These are phyloP conservation scores for Phaeophleospora eucalypticola DNA, from an alignment of 2,329 filamentous ascomycete species.

Conservation along the genomic window DNA sequence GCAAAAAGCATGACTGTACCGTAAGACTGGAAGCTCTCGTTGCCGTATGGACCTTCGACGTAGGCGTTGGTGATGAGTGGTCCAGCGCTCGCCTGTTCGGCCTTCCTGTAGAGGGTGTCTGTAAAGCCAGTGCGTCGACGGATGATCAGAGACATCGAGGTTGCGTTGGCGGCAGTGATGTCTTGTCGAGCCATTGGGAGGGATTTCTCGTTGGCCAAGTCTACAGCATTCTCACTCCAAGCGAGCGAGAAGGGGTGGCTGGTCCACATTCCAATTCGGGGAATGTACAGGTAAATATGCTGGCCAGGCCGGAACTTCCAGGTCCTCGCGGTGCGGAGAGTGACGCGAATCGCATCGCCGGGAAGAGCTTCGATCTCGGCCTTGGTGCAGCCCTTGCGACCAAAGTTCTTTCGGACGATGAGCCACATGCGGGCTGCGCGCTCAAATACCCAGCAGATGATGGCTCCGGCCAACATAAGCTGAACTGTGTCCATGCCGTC, in stretches of 20 bases:
- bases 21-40: slow-evolving; percentile 85
- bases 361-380: slow-evolving; percentile 71
- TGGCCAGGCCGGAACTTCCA: slow-evolving; percentile 72
- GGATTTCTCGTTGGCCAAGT: slow-evolving; percentile 40
- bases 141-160: slow-evolving; percentile 74
- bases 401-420: slow-evolving; percentile 63
- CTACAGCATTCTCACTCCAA: slow-evolving; percentile 64
- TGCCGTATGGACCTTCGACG: slow-evolving; percentile 80
- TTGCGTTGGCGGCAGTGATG: slow-evolving; percentile 44
- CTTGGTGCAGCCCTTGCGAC: slow-evolving; percentile 58
- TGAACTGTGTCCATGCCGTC: slow-evolving; percentile 52
- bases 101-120: slow-evolving; percentile 70
- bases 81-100: slow-evolving; percentile 50
- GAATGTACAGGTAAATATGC: slow-evolving; percentile 77
- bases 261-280: slow-evolving; percentile 65
- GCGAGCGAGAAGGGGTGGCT: slow-evolving; percentile 77
- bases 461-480: slow-evolving; percentile 56
- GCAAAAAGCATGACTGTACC: slow-evolving; percentile 88
- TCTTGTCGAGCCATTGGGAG: slow-evolving; percentile 50
- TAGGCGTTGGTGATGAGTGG: slow-evolving; percentile 64
- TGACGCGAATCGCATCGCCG: slow-evolving; percentile 70
- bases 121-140: slow-evolving; percentile 87
- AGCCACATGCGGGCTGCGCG: slow-evolving; percentile 57
- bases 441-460: slow-evolving; percentile 66
- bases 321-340: slow-evolving; percentile 69